Percentiles rank a stretch among this genome's conserved stretches.
phyloP scores from a whole-genome alignment of 345 rosid genomes.

The Eucalyptus curtisii region DNA sequence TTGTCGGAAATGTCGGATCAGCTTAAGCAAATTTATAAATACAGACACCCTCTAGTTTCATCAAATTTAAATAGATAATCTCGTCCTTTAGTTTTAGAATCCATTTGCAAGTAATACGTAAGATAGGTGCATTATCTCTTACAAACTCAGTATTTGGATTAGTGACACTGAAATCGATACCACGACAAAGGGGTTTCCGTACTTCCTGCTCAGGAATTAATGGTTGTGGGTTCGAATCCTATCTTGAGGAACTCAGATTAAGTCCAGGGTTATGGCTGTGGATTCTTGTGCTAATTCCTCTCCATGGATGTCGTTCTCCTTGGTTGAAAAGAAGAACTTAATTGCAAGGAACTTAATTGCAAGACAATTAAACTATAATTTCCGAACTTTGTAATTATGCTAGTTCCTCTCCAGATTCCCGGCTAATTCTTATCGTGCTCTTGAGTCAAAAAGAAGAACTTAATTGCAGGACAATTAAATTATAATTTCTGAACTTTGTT shows the following conservation, averaged over 20 bases:
- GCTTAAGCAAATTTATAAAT: neutral
- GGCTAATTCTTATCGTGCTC: neutral
- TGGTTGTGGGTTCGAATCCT: neutral
- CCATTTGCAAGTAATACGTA: neutral
- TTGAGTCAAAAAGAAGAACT: neutral
- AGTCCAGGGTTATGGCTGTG: accelerated
- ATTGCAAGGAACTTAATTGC: neutral
- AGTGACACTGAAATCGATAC: neutral
- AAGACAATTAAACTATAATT: neutral
- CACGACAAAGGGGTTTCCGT: neutral
- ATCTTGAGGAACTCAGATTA: neutral
- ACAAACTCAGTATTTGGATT: neutral
- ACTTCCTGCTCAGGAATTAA: neutral
- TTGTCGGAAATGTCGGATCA: neutral
- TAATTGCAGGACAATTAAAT: neutral
- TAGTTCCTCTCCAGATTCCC: neutral
- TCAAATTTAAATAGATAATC: neutral
- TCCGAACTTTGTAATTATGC: neutral
- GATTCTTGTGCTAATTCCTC: neutral
- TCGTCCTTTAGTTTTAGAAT: neutral
- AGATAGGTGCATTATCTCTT: neutral
- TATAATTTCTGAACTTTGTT: neutral
- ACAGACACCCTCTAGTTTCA: neutral
- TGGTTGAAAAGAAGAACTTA: neutral
- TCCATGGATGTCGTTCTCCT: neutral